Evolutionary conservation across 768 basidiomycete genomes (phyloP), one percentile per base, ranked within the genome.

Genomic region (Sistotremastrum niveocremeum): DNA sequence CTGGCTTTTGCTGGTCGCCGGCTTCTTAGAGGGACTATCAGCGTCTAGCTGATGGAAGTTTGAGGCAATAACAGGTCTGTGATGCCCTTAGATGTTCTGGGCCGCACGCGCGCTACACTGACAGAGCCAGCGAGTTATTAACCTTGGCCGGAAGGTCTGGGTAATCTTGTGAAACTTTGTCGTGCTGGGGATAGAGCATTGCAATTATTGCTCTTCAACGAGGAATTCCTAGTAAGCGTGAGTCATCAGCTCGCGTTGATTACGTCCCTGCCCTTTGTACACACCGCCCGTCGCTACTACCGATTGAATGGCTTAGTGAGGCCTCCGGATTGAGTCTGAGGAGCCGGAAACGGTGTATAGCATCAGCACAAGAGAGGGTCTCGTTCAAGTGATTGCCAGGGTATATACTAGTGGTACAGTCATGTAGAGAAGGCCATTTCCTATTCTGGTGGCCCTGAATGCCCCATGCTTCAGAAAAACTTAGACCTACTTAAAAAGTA

Each of bases 201-300:
- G 80, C 77, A 81, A 82, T 81, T 84, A 81, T 83, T 77, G 80
- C 79, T 82, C 81, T 81, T 84, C 79, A 84, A 82, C 77, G 75
- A 81, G 79, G 81, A 82, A 82, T 83, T 73, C 79, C 78, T 81
- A 81, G 81, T 82, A 83, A 80, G 73, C 75, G 75, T 72, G 74
- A 80, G 79, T 84, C 78, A 82, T 81, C 79, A 83, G 78, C 81
- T 81, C 71, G 74, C 77, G 76, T 81, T 79, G 80, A 83, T 81
- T 82, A 82, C 74, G 79, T 81, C 79, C 79, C 81, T 82, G 80
- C 81, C 79, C 80, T 81, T 81, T 81, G 77, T 82, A 82, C 78
- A 82, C 80, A 82, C 81, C 77, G 77, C 81, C 80, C 74, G 78
- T 81, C 78, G 75, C 81, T 81, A 84, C 79, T 81, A 83, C 81